phyloP scores from a whole-genome alignment of 495 filamentous ascomycete genomes.

The Polyplosphaeria fusca region DNA sequence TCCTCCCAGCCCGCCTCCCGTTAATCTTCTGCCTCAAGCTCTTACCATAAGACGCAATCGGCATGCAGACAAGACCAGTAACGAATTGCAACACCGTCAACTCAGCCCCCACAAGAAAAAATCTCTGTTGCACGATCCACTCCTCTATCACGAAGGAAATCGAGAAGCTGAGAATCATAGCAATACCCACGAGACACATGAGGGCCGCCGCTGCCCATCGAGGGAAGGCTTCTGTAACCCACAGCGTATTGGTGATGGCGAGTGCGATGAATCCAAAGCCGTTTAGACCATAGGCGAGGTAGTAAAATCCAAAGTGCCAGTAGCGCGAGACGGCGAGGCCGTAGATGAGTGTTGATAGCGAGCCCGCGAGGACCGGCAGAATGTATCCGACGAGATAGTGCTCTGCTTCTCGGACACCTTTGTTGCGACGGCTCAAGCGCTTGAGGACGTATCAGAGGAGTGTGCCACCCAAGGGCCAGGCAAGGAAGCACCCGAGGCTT shows the following conservation, averaged over 20 bases:
- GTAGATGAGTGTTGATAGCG: slow-evolving; percentile 18
- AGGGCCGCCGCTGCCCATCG: slow-evolving; percentile 26
- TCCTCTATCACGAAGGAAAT: slow-evolving; percentile 16
- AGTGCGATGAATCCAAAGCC: slow-evolving; percentile 9
- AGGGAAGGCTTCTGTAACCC: slow-evolving; percentile 29
- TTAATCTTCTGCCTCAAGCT: no score
- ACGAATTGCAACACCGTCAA: no score
- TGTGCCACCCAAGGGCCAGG: neutral
- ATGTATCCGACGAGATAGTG: slow-evolving; percentile 28
- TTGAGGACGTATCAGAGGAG: neutral
- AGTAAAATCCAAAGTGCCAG: slow-evolving; percentile 12
- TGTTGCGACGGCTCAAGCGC: slow-evolving; percentile 8
- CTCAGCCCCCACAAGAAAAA: no score
- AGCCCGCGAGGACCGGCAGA: slow-evolving; percentile 18
- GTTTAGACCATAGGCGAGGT: slow-evolving; percentile 22
- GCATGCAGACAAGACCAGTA: no score
- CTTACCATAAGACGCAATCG: no score
- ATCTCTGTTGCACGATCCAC: slow-evolving; percentile 18
- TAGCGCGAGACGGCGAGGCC: slow-evolving; percentile 9
- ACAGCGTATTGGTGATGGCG: slow-evolving; percentile 19
- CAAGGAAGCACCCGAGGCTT: slow-evolving; percentile 7
- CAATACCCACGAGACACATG: slow-evolving; percentile 12
- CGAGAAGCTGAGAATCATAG: slow-evolving; percentile 9
- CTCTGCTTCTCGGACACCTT: slow-evolving; percentile 24
- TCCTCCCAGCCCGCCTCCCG: no score